These are phyloP conservation scores for Porcisia deanei DNA, from an alignment of 208 protist species.

Conservation along the genomic window DNA sequence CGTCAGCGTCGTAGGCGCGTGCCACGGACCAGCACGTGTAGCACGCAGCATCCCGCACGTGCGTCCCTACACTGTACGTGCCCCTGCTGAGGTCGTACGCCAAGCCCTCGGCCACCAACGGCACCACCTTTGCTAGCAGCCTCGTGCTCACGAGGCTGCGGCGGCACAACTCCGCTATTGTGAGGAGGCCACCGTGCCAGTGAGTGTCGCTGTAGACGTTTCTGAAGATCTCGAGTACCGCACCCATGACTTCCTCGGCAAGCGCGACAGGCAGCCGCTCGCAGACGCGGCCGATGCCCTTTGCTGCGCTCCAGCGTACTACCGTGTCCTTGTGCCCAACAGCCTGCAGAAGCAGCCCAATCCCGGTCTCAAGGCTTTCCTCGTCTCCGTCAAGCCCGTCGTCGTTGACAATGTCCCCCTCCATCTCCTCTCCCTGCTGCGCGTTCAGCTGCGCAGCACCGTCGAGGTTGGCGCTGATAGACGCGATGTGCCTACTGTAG, in stretches of 20 bases:
- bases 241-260: conserved; percentile 90
- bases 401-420: conserved; percentile 29
- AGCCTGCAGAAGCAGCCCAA: conserved; percentile 68
- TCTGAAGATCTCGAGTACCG: conserved; percentile 79
- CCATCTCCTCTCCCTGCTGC: neutral
- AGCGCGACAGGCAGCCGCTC: conserved; percentile 88
- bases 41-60: conserved; percentile 98
- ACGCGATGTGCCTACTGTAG: conserved; percentile 79
- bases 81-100: conserved; percentile 95
- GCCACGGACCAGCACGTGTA: conserved; percentile 99
- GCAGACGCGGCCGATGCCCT: conserved; percentile 96
- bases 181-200: conserved; percentile 97
- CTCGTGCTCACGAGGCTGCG: conserved; percentile 91
- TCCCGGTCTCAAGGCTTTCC: conserved; percentile 77
- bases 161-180: conserved; percentile 96
- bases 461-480: conserved; percentile 70
- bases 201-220: conserved; percentile 59
- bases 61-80: conserved; percentile 94
- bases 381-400: conserved; percentile 56
- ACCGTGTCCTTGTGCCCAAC: conserved; percentile 93
- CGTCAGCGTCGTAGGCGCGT: conserved; percentile 93
- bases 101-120: conserved; percentile 79
- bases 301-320: conserved; percentile 97
- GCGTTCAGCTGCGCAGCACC: neutral
- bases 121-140: conserved; percentile 77